These are phyloP conservation scores for Umbelopsis ramanniana DNA, from an alignment of 192 early-diverging fungal species.

Conservation along the genomic window DNA sequence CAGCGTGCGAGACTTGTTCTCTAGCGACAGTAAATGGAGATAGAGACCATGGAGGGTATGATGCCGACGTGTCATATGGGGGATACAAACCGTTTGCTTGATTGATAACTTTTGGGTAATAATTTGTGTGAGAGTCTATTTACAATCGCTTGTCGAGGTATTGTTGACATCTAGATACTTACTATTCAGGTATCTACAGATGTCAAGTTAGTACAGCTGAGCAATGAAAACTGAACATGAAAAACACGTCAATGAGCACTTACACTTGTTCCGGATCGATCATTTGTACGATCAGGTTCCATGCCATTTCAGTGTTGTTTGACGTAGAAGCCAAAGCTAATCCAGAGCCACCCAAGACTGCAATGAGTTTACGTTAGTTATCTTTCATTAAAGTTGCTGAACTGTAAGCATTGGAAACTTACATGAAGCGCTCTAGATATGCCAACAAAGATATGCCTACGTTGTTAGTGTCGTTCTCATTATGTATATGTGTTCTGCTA, in stretches of 20 bases:
- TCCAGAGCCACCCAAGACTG: constrained; percentile 22
- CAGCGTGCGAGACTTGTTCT: constrained; percentile 21
- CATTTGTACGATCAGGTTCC: constrained; percentile 24
- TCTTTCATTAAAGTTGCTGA: background rate
- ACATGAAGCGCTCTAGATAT: background rate
- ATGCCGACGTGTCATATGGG: constrained; percentile 24
- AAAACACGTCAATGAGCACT: background rate
- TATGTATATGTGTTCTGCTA: background rate
- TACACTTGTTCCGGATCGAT: constrained; percentile 14
- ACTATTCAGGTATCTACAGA: background rate
- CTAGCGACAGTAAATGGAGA: constrained; percentile 16
- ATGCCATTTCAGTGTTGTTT: constrained; percentile 18
- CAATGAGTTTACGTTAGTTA: background rate
- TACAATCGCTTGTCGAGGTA: background rate
- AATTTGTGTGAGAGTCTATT: background rate
- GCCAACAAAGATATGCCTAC: too few species aligned
- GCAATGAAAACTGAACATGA: background rate
- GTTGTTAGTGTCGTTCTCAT: background rate
- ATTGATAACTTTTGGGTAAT: constrained; percentile 3
- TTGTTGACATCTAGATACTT: background rate
- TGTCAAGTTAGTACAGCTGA: background rate
- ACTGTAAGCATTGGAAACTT: background rate
- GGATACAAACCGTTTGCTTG: constrained; percentile 14
- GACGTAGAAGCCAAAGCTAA: constrained; percentile 7
- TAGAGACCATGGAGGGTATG: constrained; percentile 15